These are phyloP conservation scores for Sclerotinia borealis DNA, from an alignment of 2,329 filamentous ascomycete genomes.

Conservation along the genomic window DNA sequence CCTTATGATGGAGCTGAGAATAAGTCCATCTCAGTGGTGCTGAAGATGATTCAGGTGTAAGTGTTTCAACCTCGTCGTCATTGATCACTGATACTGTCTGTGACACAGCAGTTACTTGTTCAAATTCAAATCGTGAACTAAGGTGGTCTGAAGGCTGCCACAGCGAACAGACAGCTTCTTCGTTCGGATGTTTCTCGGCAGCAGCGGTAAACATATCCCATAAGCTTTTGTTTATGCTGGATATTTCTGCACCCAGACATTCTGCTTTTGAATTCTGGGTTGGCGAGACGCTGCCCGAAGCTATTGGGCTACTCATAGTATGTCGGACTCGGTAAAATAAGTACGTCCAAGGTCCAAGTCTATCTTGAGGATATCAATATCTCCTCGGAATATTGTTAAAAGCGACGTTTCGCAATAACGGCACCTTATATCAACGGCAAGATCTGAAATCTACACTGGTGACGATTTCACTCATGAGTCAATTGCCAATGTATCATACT, in stretches of 20 bases:
- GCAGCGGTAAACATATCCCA: constrained; percentile 10
- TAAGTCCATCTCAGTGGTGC: constrained; percentile 3
- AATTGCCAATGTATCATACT: neutral
- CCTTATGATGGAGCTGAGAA: neutral
- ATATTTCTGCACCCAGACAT: neutral
- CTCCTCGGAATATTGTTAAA: neutral
- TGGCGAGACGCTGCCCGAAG: too few relatives aligned
- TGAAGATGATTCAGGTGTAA: neutral
- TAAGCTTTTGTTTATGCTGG: neutral
- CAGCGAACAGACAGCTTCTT: constrained; percentile 10
- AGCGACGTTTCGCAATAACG: neutral
- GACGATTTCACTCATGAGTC: neutral
- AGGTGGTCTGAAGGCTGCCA: constrained; percentile 1
- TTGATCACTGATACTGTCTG: neutral
- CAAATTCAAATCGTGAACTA: neutral
- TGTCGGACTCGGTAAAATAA: neutral
- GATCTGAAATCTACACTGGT: neutral
- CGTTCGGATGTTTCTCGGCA: neutral
- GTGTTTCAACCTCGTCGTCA: too few relatives aligned
- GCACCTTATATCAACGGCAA: neutral
- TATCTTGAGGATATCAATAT: neutral
- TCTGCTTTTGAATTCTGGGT: neutral
- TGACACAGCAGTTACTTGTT: neutral
- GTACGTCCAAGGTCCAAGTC: neutral
- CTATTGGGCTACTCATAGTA: neutral